Base-by-base conservation (phyloP, 164 flowering plant species). In the Santalum album region DNA sequence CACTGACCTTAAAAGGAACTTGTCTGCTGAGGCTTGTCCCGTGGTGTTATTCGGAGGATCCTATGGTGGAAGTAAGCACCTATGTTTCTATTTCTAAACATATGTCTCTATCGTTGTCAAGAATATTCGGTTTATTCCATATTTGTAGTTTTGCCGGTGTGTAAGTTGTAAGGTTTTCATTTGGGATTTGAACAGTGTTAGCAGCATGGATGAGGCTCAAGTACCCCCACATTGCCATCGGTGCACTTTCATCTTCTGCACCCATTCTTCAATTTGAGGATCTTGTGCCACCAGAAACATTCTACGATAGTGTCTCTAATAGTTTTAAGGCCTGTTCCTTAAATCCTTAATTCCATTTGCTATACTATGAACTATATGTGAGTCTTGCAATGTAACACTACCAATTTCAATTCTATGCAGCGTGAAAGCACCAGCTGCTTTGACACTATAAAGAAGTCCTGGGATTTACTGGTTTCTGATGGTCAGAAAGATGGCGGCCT, bases 131-230 rank as follows among this genome's bases (percentile, higher is more conserved):
- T 12, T 32, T 0, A 12, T 32, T 12, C 12, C 12, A 0, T 6
- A 6, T 32, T 32, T 32, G 10, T 32, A 32, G 12, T 32, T 32
- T 32, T 12, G 36, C 1, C 36, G 0, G 36, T 32, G 7, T 32
- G 14, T 55, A 11, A 51, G 42, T 20, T 27, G 32, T 35, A 2
- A 45, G 49, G 15, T 62, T 35, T 54, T 47, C 14, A 32, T 44
- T 38, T 21, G 49, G 25, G 51, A 45, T 7, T 68, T 55, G 40
- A 42, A 63, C 75, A 87, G 98, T 90, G 98, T 70, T 90, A 58
- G 98, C 95, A 1, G 77, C 95, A 38, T 90, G 98, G 98, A 83
- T 90, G 95, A 78, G 95, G 66, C 75, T 87, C 32, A 90, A 90
- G 67, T 90, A 90, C 76, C 92, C 98, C 26, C 96, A 90, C 53